Base-by-base conservation (phyloP, 2,329 filamentous ascomycete genomes). In the Elsinoe arachidis region DNA sequence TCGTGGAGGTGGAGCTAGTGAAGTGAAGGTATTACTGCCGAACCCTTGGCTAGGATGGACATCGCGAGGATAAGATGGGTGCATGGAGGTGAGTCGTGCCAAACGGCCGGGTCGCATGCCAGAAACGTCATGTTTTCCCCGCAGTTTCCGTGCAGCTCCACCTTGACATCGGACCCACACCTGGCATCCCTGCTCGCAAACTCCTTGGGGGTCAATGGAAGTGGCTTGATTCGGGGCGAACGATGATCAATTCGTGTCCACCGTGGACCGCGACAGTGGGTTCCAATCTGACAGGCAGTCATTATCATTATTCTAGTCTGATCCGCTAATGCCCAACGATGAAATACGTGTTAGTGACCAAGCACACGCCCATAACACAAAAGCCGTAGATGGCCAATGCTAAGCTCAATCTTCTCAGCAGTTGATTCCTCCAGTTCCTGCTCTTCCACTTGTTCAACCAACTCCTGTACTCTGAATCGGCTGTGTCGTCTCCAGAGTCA, bases 291-390 rank as follows among this genome's bases (percentile, higher is more conserved):
- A 33, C 19, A 1, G 26, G 23, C 30, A 30, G 30, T 47, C 41
- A 57, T 47, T 47, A 47, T 41, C 55, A 47, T 57, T 47, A 38
- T 14, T 44, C 34, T 47, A 38, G 2, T 49, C 5, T 30, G 21
- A 15, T 21, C 15, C n/a, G 46, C 67, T 73, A 88, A 72, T 88
- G 82, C 53, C 80, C 78, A 55, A 79, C 80, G 53, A 82, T 78
- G 65, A 93, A 90, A 65, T 96, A 87, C 12, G 87, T 84, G 69
- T 97, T 97, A 68, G 90, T 90, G 43, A 82, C 75, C 64, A 99
- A 73, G 69, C 91, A 97, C 49, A 92, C 85, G 26, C 88, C 74
- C 93, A 99, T 97, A 55, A 99, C 90, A 51, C 87, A 73, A 7
- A 89, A 63, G 17, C 93, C 93, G 68, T 99, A 99, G 7, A 90